These are phyloP conservation scores for Cladosporium velox DNA, from an alignment of 2,329 filamentous ascomycete genomes.

Conservation along the genomic window DNA sequence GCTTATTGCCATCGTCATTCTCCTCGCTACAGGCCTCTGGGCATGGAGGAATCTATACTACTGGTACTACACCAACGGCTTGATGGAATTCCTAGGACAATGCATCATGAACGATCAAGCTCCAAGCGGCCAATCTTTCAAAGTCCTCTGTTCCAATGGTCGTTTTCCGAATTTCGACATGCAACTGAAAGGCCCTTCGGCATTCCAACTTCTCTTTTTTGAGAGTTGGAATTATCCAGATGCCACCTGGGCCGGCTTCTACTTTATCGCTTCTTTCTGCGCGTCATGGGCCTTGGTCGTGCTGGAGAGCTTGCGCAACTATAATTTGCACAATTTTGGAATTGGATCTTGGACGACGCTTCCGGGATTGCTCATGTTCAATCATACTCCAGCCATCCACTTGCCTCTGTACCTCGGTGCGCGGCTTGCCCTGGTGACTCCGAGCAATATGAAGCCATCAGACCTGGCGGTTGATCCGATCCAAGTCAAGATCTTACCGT, in stretches of 20 bases:
- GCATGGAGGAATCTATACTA: constrained; percentile 4
- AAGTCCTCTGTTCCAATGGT: not conserved
- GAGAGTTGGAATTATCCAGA: not conserved
- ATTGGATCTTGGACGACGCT: not conserved
- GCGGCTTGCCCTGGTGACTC: not conserved
- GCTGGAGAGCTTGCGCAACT: not conserved
- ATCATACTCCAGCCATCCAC: not conserved
- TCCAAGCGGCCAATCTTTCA: not conserved
- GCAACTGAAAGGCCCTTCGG: not conserved
- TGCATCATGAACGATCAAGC: not conserved
- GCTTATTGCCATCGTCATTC: not conserved
- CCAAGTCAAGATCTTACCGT: not conserved
- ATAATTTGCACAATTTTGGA: not conserved
- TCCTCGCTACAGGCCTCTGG: not conserved
- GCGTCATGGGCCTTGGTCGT: not conserved
- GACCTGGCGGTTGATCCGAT: not conserved
- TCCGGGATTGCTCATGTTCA: not conserved
- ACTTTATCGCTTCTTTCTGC: not conserved
- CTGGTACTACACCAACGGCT: not conserved
- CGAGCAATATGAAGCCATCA: not conserved
- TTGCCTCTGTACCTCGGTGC: not conserved
- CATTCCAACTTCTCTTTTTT: not conserved
- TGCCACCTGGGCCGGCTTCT: not conserved
- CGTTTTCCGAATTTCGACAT: not conserved
- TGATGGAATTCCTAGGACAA: not conserved